phyloP scores from a whole-genome alignment of 1,284 basidiomycete species.

The Porodaedalea pini region DNA sequence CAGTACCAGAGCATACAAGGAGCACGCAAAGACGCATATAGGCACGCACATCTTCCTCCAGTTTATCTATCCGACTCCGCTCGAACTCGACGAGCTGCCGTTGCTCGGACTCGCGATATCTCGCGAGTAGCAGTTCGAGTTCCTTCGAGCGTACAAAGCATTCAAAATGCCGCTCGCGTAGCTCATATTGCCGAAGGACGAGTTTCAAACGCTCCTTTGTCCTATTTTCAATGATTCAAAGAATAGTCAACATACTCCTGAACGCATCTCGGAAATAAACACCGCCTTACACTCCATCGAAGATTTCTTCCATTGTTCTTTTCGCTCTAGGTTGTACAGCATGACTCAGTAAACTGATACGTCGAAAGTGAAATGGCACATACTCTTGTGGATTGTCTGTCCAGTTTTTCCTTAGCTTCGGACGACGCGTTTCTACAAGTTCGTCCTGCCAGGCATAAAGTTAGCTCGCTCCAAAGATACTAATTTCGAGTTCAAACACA shows the following conservation, averaged over 20 bases:
- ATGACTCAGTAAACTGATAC: conserved; percentile 2
- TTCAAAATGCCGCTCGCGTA: conserved; percentile 83
- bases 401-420: conserved; percentile 75
- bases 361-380: conserved; percentile 28
- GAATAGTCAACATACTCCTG: neutral
- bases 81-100: conserved; percentile 74
- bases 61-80: conserved; percentile 59
- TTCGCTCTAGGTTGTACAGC: conserved; percentile 49
- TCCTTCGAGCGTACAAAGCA: conserved; percentile 85
- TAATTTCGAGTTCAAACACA: conserved; percentile 34
- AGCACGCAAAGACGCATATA: conserved; percentile 11
- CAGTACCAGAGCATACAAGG: neutral
- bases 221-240: neutral
- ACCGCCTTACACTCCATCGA: conserved; percentile 62
- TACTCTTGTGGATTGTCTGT: conserved; percentile 68
- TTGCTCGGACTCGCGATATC: conserved; percentile 79
- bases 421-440: conserved; percentile 53
- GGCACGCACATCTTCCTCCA: conserved; percentile 61
- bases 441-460: conserved; percentile 47
- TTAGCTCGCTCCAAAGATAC: conserved; percentile 7
- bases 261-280: neutral
- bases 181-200: conserved; percentile 77
- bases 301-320: conserved; percentile 71
- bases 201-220: conserved; percentile 74
- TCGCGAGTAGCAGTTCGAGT: conserved; percentile 75